Conservation (phyloP, 2,329 filamentous ascomycete species). For the Verticillium albo-atrum region DNA sequence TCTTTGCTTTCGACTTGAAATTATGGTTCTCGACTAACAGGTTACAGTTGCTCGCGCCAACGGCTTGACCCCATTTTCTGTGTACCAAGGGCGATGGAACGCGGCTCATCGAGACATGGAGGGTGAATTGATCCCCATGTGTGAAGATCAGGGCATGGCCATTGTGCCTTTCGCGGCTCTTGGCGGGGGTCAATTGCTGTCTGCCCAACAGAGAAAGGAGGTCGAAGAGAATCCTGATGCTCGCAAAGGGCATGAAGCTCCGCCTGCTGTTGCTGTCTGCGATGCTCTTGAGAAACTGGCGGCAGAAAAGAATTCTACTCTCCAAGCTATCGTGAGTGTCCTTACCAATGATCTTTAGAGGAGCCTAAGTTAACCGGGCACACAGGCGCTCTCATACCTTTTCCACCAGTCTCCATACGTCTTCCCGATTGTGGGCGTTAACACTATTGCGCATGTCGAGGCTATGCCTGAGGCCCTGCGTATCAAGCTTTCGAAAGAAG, state of each 20-base stretch:
- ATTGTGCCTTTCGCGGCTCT: constrained; percentile 56
- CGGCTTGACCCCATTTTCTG: constrained; percentile 27
- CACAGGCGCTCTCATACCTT: constrained; percentile 47
- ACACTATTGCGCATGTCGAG: constrained; percentile 57
- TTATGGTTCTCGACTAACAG: background rate
- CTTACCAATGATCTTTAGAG: too few species aligned
- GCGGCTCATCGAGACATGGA: constrained; percentile 28
- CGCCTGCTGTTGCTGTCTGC: background rate
- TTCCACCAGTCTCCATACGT: constrained; percentile 56
- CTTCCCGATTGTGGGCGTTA: constrained; percentile 56
- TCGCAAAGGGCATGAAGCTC: background rate
- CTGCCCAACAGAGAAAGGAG: constrained; percentile 23
- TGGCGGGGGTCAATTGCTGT: constrained; percentile 46
- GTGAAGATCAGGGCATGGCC: constrained; percentile 39
- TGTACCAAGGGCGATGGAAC: constrained; percentile 34
- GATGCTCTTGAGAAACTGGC: constrained; percentile 10
- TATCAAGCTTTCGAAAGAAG: constrained; percentile 45
- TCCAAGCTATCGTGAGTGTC: constrained; percentile 17
- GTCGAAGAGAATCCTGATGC: constrained; percentile 9
- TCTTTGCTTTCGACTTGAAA: background rate
- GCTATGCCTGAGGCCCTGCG: constrained; percentile 54
- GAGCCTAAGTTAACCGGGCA: too few species aligned
- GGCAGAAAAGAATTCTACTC: constrained; percentile 1
- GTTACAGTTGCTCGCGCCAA: constrained; percentile 19
- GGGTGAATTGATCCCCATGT: constrained; percentile 36